Conservation (phyloP, 495 filamentous ascomycete genomes). For the Darksidea phi region DNA sequence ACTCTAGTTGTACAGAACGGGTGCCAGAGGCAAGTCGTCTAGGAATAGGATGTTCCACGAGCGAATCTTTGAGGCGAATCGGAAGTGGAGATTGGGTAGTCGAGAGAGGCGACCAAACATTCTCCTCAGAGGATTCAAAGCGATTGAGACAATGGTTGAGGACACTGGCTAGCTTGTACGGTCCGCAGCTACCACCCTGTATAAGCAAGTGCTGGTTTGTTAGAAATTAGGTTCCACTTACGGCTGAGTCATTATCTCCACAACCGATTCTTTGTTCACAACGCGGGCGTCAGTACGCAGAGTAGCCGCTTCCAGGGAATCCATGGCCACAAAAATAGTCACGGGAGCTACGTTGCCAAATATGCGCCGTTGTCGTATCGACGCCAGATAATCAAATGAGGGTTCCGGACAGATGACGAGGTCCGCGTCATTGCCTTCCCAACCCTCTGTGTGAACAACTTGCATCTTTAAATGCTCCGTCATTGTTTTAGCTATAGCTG, state of each 20-base stretch:
- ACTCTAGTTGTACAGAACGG: no score
- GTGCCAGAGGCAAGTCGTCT: no score
- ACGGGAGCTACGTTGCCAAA: constrained; percentile 1
- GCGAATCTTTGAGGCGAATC: no score
- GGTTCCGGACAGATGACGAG: constrained; percentile 26
- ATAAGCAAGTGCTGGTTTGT: neutral
- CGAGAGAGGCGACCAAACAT: neutral
- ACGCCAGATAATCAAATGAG: constrained; percentile 23
- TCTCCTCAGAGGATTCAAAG: constrained; percentile 15
- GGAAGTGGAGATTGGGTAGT: neutral
- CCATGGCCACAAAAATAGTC: constrained; percentile 28
- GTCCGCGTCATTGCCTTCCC: constrained; percentile 13
- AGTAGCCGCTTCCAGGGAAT: constrained; percentile 22
- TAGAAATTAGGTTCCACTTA: constrained; percentile 2
- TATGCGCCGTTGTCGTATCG: constrained; percentile 3
- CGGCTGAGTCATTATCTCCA: constrained; percentile 29
- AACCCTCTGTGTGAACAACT: constrained; percentile 12
- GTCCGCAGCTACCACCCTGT: constrained; percentile 15
- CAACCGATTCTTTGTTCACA: constrained; percentile 20
- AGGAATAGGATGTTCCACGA: no score
- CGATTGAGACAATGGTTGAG: constrained; percentile 25
- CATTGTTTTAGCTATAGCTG: constrained; percentile 4
- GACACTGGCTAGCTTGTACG: constrained; percentile 22
- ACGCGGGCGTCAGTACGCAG: constrained; percentile 24
- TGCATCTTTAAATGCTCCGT: constrained; percentile 14